Percentiles rank a stretch among this genome's conserved stretches.
phyloP scores from a whole-genome alignment of 1,139 yeast species.

The Wickerhamomyces sp. region DNA sequence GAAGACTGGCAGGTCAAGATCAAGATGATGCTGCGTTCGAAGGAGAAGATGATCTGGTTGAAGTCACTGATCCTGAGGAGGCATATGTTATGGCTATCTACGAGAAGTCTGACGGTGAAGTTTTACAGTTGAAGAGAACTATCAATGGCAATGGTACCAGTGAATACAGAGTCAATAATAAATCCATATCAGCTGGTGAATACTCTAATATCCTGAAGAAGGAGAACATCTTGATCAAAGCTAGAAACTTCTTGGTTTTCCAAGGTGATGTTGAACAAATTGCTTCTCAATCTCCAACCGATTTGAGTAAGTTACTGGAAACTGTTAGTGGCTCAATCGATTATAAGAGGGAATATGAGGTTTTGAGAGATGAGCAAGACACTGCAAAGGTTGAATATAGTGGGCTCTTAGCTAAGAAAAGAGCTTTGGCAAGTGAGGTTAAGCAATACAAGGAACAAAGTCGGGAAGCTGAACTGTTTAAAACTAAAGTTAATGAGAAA shows the following conservation, averaged over 20 bases:
- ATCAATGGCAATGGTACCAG: constrained; percentile 57
- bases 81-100: constrained; percentile 86
- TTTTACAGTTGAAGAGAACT: constrained; percentile 47
- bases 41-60: constrained; percentile 22
- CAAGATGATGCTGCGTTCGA: constrained; percentile 12
- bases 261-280: constrained; percentile 97
- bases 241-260: constrained; percentile 87
- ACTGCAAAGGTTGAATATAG: constrained; percentile 62
- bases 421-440: constrained; percentile 71
- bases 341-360: constrained; percentile 62
- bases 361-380: constrained; percentile 59
- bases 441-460: constrained; percentile 77
- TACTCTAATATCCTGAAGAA: constrained; percentile 62
- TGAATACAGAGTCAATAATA: constrained; percentile 64
- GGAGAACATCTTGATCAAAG: constrained; percentile 86
- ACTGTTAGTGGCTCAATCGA: constrained; percentile 80
- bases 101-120: constrained; percentile 54
- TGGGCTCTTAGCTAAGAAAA: constrained; percentile 63
- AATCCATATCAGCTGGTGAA: constrained; percentile 55
- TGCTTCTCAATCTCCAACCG: constrained; percentile 81
- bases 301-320: constrained; percentile 71
- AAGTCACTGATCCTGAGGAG: constrained; percentile 40
- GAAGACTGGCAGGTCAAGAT: constrained; percentile 33
- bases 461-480: constrained; percentile 66
- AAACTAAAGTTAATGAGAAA: constrained; percentile 47